These are phyloP conservation scores for Triticum timopheevii DNA, from an alignment of 176 grass and related monocot species.

Conservation along the genomic window DNA sequence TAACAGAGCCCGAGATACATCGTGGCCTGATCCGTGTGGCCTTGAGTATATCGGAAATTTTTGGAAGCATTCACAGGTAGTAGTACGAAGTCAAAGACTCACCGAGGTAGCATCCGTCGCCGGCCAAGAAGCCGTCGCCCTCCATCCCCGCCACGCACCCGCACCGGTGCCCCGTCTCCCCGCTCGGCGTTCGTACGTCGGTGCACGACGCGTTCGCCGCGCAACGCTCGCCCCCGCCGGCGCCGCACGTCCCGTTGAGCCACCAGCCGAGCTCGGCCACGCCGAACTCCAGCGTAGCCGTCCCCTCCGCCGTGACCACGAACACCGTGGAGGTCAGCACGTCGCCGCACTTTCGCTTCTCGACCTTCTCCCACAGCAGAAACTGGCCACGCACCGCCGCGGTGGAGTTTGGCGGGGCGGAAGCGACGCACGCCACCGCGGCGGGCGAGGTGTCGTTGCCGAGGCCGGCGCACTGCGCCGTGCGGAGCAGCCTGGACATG, in stretches of 20 bases:
- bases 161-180: slow-evolving; percentile 20
- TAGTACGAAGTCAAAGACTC: neutral
- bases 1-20: neutral
- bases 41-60: too few relatives aligned
- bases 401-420: too few relatives aligned
- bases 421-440: slow-evolving; percentile 27
- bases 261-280: slow-evolving; percentile 61
- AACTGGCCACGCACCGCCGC: neutral
- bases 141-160: slow-evolving; percentile 16
- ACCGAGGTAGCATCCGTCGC: slow-evolving; percentile 42
- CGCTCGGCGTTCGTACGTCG: neutral
- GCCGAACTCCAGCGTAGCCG: slow-evolving; percentile 33
- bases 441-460: neutral
- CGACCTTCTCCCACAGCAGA: neutral
- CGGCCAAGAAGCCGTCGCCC: slow-evolving; percentile 67
- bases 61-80: too few relatives aligned
- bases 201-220: slow-evolving; percentile 45
- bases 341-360: neutral
- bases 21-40: neutral
- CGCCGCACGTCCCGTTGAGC: slow-evolving; percentile 48
- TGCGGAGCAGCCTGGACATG: neutral
- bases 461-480: neutral
- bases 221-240: neutral
- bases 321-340: slow-evolving; percentile 40
- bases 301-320: neutral